phyloP scores from a whole-genome alignment of 2,329 filamentous ascomycete species.

The Epichloe baconii region DNA sequence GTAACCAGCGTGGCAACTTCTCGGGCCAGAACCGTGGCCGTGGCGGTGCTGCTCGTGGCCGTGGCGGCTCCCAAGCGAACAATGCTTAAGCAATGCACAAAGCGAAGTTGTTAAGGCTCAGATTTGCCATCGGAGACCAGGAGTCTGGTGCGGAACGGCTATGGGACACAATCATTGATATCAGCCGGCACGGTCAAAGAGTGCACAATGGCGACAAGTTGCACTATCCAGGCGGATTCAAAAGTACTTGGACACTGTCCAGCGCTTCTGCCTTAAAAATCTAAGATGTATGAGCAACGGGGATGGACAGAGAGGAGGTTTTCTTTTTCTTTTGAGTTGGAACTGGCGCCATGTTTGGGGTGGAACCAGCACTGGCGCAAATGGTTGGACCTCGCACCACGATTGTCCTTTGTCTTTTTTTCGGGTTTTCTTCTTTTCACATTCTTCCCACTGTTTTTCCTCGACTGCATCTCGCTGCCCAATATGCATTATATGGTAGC shows the following conservation, averaged over 20 bases:
- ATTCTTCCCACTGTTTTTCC: slow-evolving; percentile 1
- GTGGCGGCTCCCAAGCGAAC: slow-evolving; percentile 44
- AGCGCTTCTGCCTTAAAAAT: background rate
- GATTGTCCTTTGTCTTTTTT: background rate
- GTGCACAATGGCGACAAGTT: background rate
- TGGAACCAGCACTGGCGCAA: slow-evolving; percentile 10
- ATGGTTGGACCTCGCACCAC: slow-evolving; percentile 9
- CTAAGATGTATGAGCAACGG: background rate
- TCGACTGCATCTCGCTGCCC: slow-evolving; percentile 10
- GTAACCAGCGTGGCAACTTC: slow-evolving; percentile 53
- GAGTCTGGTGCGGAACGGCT: background rate
- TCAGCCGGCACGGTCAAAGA: background rate
- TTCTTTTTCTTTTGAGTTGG: slow-evolving; percentile 13
- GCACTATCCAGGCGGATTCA: background rate
- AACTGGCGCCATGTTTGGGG: slow-evolving; percentile 19
- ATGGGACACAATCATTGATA: background rate
- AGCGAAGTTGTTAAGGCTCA: background rate
- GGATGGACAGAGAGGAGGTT: slow-evolving; percentile 13
- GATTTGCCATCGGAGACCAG: background rate
- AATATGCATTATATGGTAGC: slow-evolving; percentile 7
- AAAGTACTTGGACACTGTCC: background rate
- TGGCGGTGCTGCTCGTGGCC: slow-evolving; percentile 51
- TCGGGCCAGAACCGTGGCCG: slow-evolving; percentile 52
- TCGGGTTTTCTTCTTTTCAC: slow-evolving; percentile 3
- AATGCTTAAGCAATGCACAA: slow-evolving; percentile 29